Conservation (phyloP, 2,329 filamentous ascomycete species). For the Alternaria triticina region DNA sequence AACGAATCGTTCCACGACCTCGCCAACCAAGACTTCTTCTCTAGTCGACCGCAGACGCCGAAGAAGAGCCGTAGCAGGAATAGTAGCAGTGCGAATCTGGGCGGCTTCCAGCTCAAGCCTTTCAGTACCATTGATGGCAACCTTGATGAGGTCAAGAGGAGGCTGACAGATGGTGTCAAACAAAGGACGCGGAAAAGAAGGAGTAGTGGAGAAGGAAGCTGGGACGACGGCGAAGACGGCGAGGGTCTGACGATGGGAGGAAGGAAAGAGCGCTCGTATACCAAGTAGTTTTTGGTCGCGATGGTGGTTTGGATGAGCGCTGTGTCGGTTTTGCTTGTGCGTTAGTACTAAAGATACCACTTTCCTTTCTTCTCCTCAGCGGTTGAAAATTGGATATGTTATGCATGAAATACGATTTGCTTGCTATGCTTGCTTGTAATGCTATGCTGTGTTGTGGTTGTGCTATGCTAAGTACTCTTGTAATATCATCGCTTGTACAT, state of each 20-base stretch:
- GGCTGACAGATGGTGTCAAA: slow-evolving; percentile 84
- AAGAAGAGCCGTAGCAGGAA: slow-evolving; percentile 74
- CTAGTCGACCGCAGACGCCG: slow-evolving; percentile 84
- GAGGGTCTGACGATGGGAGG: slow-evolving; percentile 33
- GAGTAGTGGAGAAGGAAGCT: slow-evolving; percentile 36
- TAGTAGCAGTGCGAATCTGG: slow-evolving; percentile 58
- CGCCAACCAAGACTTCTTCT: slow-evolving; percentile 86
- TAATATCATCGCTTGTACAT: slow-evolving; percentile 6
- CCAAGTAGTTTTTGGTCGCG: background rate
- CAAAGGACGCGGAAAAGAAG: slow-evolving; percentile 71
- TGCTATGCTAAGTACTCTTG: slow-evolving; percentile 18
- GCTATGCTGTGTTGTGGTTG: slow-evolving; percentile 2
- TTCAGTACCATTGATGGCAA: slow-evolving; percentile 73
- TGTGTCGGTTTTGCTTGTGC: slow-evolving; percentile 1
- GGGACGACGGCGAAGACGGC: slow-evolving; percentile 27
- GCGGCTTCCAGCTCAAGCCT: slow-evolving; percentile 69
- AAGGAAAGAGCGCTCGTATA: slow-evolving; percentile 18
- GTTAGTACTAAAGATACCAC: slow-evolving; percentile 24
- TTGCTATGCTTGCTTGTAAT: background rate
- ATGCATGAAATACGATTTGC: slow-evolving; percentile 1
- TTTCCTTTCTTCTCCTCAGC: slow-evolving; percentile 8
- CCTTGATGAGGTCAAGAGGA: slow-evolving; percentile 81
- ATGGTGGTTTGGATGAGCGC: background rate
- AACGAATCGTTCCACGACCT: slow-evolving; percentile 96
- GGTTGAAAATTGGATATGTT: slow-evolving; percentile 5